Evolutionary conservation across 2,329 filamentous ascomycete species (phyloP), one percentile per base, ranked within the genome.

Genomic region (Colletotrichum echinochloae): DNA sequence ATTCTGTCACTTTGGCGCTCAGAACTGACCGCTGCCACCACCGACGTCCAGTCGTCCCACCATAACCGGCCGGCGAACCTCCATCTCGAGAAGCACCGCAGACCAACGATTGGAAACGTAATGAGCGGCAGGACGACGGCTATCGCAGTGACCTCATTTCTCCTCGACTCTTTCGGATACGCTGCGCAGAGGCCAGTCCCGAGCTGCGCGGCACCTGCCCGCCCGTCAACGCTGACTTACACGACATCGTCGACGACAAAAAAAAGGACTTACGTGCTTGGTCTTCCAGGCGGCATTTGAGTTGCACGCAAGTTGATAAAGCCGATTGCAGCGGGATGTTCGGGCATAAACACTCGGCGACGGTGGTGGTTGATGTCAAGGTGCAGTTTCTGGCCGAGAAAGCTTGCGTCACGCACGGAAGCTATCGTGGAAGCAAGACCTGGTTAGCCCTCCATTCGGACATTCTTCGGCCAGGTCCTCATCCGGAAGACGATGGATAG

Each of bases 141-240:
- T 39, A 77, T 76, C 23, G 75, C 76, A 63, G 69, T 74, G 28
- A 75, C 73, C n/a, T 75, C 70, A 1, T 46, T 46, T 18, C 70
- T 68, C 20, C 74, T 65, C 2, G 74, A 75, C 16, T 74, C 69
- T 30, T 73, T 73, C 3, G 74, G 73, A 16, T 73, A 75, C 8
- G 62, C 61, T 55, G 66, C 74, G 46, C 74, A 75, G 20, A 75
- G 67, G 5, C 33, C 55, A 12, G 54, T 65, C 54, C 60, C 48
- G 49, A 71, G 54, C 30, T 57, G 20, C 9, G 51, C 60, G 14
- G 69, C 33, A 26, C 59, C 69, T 71, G 65, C 6, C 11, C 11
- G 4, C 6, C 9, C 16, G 37, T 60, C 60, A 55, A 20, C 12
- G 28, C 35, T 11, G n/a, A 20, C 30, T 54, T 26, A 12, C 2